These are phyloP conservation scores for Erodium maritimum DNA, from an alignment of 345 rosid genomes.

Conservation along the genomic window DNA sequence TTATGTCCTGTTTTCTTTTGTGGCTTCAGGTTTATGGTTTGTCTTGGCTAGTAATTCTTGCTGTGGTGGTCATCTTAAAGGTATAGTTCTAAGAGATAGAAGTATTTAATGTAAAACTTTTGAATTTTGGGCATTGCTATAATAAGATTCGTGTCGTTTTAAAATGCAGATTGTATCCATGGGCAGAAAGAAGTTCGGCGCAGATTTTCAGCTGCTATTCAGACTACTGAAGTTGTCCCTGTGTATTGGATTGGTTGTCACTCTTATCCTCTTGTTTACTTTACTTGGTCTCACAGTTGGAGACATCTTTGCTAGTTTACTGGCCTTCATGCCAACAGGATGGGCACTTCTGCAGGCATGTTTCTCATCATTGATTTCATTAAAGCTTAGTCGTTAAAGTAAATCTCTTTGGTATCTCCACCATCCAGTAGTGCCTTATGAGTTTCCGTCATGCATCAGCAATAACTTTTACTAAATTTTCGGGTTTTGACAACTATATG, in stretches of 20 bases:
- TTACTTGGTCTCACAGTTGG: slow-evolving; percentile 68
- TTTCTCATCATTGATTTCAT: background rate
- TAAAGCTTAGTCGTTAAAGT: too few species aligned
- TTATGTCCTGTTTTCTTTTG: slow-evolving; percentile 1
- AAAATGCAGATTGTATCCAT: slow-evolving; percentile 62
- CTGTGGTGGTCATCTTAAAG: slow-evolving; percentile 68
- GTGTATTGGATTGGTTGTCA: slow-evolving; percentile 48
- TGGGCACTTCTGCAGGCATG: slow-evolving; percentile 82
- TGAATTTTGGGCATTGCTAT: background rate
- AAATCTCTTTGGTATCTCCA: too few species aligned
- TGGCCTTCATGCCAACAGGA: slow-evolving; percentile 82
- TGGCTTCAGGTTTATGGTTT: slow-evolving; percentile 59
- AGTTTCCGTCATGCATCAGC: too few species aligned
- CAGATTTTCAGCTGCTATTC: slow-evolving; percentile 95
- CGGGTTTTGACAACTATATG: too few species aligned
- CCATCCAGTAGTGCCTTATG: too few species aligned
- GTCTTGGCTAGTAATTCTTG: slow-evolving; percentile 88
- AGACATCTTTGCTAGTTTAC: slow-evolving; percentile 69
- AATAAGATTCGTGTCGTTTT: too few species aligned
- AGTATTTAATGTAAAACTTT: background rate
- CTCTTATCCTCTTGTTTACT: slow-evolving; percentile 51
- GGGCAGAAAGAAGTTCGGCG: slow-evolving; percentile 95
- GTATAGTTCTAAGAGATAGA: slow-evolving; percentile 11
- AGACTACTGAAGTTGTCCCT: slow-evolving; percentile 70
- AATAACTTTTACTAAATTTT: too few species aligned